Percentiles rank a stretch among this genome's conserved stretches.
These are phyloP conservation scores for Gaillardinia entomophila DNA, from an alignment of 805 yeast genomes.

Conservation along the genomic window DNA sequence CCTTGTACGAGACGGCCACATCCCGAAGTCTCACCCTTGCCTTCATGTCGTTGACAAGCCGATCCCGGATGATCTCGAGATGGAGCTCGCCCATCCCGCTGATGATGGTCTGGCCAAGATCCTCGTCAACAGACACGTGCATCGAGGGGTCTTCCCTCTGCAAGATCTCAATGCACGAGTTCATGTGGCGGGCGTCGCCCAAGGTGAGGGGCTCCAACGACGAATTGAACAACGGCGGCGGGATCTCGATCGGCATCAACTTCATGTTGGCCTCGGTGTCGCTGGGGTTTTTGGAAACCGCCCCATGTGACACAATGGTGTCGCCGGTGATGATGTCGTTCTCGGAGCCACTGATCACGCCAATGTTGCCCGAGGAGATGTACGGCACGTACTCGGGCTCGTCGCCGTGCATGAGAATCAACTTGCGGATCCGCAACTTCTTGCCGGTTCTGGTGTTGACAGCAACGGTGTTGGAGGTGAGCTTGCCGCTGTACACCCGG, in stretches of 20 bases:
- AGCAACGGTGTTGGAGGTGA: slow-evolving; percentile 57
- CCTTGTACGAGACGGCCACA: slow-evolving; percentile 87
- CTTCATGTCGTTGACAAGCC: slow-evolving; percentile 74
- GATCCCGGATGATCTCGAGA: slow-evolving; percentile 77
- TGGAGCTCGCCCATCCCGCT: slow-evolving; percentile 98
- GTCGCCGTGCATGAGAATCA: slow-evolving; percentile 86
- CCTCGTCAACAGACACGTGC: slow-evolving; percentile 67
- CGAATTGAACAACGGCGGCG: slow-evolving; percentile 90
- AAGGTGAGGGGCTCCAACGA: slow-evolving; percentile 77
- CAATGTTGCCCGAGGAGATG: slow-evolving; percentile 77
- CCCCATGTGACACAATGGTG: slow-evolving; percentile 63
- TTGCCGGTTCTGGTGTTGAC: slow-evolving; percentile 66
- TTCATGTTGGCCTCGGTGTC: slow-evolving; percentile 39
- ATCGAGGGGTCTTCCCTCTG: slow-evolving; percentile 91
- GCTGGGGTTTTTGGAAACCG: slow-evolving; percentile 41
- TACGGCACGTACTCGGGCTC: slow-evolving; percentile 63
- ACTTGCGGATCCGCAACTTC: slow-evolving; percentile 58
- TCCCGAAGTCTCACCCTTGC: slow-evolving; percentile 78
- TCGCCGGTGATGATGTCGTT: slow-evolving; percentile 84
- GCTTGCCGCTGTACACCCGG: slow-evolving; percentile 79
- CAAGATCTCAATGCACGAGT: slow-evolving; percentile 58
- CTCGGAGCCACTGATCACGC: slow-evolving; percentile 71
- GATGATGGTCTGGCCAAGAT: slow-evolving; percentile 79
- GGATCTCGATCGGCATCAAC: slow-evolving; percentile 73
- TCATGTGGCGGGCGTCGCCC: slow-evolving; percentile 73